Evolutionary conservation across 2,329 filamentous ascomycete genomes (phyloP), one percentile per base, ranked within the genome.

Genomic region (Cladophialophora yegresii): DNA sequence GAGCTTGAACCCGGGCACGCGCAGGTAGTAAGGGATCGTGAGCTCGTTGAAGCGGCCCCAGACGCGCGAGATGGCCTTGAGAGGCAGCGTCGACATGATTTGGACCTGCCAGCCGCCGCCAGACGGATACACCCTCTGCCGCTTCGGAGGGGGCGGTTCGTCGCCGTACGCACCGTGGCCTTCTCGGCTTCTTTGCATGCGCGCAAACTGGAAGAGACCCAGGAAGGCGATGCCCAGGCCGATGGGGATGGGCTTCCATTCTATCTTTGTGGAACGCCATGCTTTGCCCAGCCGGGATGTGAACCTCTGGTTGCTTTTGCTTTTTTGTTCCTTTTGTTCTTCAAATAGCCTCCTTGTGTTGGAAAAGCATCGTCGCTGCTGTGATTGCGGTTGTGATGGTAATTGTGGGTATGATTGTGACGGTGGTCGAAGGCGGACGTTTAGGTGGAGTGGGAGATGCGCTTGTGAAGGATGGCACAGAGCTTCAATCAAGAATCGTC

Each of bases 41-140:
- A 96, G 80, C 76, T 96, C 92, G 76, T 97, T 97, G 81, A 97
- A 96, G 58, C 83, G 86, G 43, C 93, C 93, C 93, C 93, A 97
- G 68, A 96, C 75, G 54, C 93, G 86, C 36, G 92, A 96, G 51
- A 97, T 84, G 40, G 91, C 92, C 79, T 97, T 97, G 67, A 97
- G 82, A 36, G 93, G 93, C 65, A 97, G 81, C 1, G 92, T 96
- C 7, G 92, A 96, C 90, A 97, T 96, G 75, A 97, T 85, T 75
- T 93, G 90, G 58, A 97, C 91, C 74, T 93, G 91, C 91, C 93
- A 96, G 45, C 69, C 69, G 76, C 93, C 92, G 28, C 93, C 93
- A 62, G 91, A 90, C 1, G 91, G 92, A 43, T 90, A 84, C 72
- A 96, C 87, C 64, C 87, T 84, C 54, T 84, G 80, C 67, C 86